A percentile compares a stretch with the other conserved stretches of the same genome.
Conservation (phyloP, 2,329 filamentous ascomycete species). For the Colletotrichum sp. region DNA sequence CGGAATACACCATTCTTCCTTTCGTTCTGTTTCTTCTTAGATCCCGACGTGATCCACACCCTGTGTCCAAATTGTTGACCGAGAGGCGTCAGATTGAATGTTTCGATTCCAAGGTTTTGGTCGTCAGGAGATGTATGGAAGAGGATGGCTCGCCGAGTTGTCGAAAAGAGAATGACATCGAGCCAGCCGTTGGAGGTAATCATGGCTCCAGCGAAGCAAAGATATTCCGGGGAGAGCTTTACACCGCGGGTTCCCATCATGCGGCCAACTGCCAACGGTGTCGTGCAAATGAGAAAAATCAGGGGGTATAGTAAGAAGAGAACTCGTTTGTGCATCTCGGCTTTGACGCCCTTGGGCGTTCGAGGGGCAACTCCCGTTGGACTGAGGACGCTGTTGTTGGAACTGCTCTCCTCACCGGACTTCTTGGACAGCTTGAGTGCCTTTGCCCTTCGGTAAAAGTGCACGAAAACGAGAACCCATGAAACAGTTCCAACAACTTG, state of each 20-base stretch:
- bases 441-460: slow-evolving; percentile 25
- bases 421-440: not conserved
- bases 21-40: not conserved
- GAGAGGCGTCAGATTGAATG: not conserved
- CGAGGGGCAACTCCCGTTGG: not conserved
- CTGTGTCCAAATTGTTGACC: slow-evolving; percentile 6
- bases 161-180: slow-evolving; percentile 44
- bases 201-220: slow-evolving; percentile 56
- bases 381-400: not conserved
- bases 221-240: slow-evolving; percentile 51
- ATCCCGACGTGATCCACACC: not conserved
- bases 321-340: not conserved
- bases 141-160: slow-evolving; percentile 41
- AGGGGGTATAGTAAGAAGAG: slow-evolving; percentile 64
- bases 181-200: slow-evolving; percentile 54
- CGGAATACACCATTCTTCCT: not conserved
- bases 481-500: slow-evolving; percentile 37
- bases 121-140: slow-evolving; percentile 14
- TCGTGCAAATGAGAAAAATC: slow-evolving; percentile 66
- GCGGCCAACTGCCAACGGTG: slow-evolving; percentile 64
- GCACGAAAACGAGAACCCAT: slow-evolving; percentile 41
- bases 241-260: slow-evolving; percentile 60
- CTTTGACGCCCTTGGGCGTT: not conserved
- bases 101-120: slow-evolving; percentile 2
- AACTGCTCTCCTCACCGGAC: not conserved